Conservation (phyloP, 495 filamentous ascomycete genomes). For the Penicillium maclennaniae region DNA sequence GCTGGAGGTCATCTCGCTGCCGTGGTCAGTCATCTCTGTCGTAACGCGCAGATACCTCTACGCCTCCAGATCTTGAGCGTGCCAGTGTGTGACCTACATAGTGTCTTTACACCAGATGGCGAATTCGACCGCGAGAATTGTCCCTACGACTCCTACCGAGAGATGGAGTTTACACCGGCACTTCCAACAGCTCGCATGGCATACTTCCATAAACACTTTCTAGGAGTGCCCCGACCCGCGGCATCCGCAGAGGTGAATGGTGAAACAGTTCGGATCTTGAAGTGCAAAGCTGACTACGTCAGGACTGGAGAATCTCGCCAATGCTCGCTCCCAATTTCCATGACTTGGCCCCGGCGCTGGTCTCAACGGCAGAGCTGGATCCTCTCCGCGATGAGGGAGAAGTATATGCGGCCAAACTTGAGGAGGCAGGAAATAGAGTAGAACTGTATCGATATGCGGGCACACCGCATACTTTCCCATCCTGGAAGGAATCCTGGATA, state of each 20-base stretch:
- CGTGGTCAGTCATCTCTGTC: conserved; percentile 35
- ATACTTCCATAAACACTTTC: conserved; percentile 37
- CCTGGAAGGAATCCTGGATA: conserved; percentile 33
- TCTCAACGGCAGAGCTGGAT: conserved; percentile 44
- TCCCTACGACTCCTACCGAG: conserved; percentile 37
- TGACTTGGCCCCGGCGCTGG: conserved; percentile 41
- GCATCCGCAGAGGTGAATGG: conserved; percentile 28
- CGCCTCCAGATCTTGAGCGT: conserved; percentile 35
- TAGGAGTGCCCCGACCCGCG: conserved; percentile 33
- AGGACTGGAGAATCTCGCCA: conserved; percentile 42
- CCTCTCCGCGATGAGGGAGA: conserved; percentile 46
- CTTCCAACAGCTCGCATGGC: conserved; percentile 36
- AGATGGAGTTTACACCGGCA: conserved; percentile 37
- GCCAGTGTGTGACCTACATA: conserved; percentile 36
- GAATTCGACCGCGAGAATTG: conserved; percentile 33
- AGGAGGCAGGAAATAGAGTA: conserved; percentile 34
- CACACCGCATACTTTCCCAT: conserved; percentile 33
- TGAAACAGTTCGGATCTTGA: background rate
- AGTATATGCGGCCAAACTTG: conserved; percentile 39
- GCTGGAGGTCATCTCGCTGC: conserved; percentile 40
- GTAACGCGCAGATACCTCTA: conserved; percentile 32
- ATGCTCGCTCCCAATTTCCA: conserved; percentile 32
- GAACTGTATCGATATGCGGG: conserved; percentile 30
- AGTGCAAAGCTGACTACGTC: background rate
- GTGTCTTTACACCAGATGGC: conserved; percentile 31